Evolutionary conservation across 2,329 filamentous ascomycete genomes (phyloP), one percentile per base, ranked within the genome.

Genomic region (Fusarium agapanthi): DNA sequence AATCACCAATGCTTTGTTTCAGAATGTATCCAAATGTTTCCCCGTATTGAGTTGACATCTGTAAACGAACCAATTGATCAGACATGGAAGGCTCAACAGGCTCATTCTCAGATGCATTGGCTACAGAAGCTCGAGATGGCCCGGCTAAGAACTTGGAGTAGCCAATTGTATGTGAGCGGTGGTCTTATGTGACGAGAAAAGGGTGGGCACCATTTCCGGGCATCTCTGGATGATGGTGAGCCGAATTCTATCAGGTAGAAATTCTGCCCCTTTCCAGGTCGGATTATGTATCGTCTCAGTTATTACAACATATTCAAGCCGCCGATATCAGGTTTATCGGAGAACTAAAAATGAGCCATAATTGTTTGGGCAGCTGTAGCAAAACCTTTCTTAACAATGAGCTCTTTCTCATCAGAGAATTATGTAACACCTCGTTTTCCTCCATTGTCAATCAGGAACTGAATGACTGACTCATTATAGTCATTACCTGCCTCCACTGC

Each of bases 391-490:
- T 0, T 20, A 7, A 10, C 6, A 28, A 11, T 11, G 1, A 11
- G 10, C 9, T 22, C 13, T 7, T 8, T 0, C 6, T 30, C 6
- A 22, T 47, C 0, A 16, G 2, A 24, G 12, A 22, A 11, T 14
- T 9, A 34, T 13, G 3, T 2, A 24, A 5, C 12, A 6, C 37
- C 28, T 37, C 8, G 26, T 1, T 4, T 12, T 13, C 30, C 48
- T 8, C 38, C 58, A 0, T 15, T 32, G 0, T 26, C 10, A 1
- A 18, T 26, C 6, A 61, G 18, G 16, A 38, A 1, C 8, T n/a
- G 22, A 6, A 7, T 2, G 4, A 3, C 0, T 22, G 0, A 0
- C 6, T 12, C 1, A 6, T 1, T 0, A 2, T 1, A 0, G 4
- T 12, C 1, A 6, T 1, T 0, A 2, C 2, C 6, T 8, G 0